These are phyloP conservation scores for Sarocladium kiliense DNA, from an alignment of 2,329 filamentous ascomycete genomes.

Conservation along the genomic window DNA sequence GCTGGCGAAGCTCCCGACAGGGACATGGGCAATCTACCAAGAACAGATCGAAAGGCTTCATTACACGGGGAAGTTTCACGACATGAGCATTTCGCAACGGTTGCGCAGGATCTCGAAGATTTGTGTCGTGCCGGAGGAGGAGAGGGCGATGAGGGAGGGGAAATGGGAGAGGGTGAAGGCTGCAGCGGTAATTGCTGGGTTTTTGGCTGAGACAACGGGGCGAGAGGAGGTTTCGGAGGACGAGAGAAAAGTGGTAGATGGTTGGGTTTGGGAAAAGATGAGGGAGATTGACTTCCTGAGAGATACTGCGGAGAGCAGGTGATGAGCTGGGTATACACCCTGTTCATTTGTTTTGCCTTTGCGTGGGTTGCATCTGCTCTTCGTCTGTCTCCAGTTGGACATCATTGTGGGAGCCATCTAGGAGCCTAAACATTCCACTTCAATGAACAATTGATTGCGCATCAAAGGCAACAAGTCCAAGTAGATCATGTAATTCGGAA, in stretches of 20 bases:
- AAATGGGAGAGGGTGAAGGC: conserved; percentile 22
- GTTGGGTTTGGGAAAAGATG: conserved; percentile 21
- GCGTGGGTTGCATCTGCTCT: too few relatives aligned
- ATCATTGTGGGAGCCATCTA: too few relatives aligned
- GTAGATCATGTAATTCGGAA: too few relatives aligned
- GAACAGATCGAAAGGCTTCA: conserved; percentile 15
- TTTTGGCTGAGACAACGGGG: conserved; percentile 20
- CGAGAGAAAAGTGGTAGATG: conserved; percentile 11
- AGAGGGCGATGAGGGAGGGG: conserved; percentile 15
- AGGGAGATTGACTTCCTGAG: conserved; percentile 20
- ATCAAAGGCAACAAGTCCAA: too few relatives aligned
- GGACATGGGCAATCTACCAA: conserved; percentile 18
- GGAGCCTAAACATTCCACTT: too few relatives aligned
- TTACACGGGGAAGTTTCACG: conserved; percentile 10
- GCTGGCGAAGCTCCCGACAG: conserved; percentile 15
- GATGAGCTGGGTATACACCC: background rate
- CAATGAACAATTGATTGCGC: too few relatives aligned
- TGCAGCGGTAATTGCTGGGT: conserved; percentile 20
- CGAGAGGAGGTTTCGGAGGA: conserved; percentile 17
- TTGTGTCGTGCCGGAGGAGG: conserved; percentile 23
- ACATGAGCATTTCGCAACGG: conserved; percentile 17
- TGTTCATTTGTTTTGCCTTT: too few relatives aligned
- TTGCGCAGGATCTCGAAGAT: conserved; percentile 19
- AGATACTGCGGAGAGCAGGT: conserved; percentile 1
- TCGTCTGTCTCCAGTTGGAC: too few relatives aligned